Percentiles rank a stretch among this genome's conserved stretches.
Evolutionary conservation across 2,329 filamentous ascomycete species (phyloP).

Genomic region (Aspergillus quadrilineatus): DNA sequence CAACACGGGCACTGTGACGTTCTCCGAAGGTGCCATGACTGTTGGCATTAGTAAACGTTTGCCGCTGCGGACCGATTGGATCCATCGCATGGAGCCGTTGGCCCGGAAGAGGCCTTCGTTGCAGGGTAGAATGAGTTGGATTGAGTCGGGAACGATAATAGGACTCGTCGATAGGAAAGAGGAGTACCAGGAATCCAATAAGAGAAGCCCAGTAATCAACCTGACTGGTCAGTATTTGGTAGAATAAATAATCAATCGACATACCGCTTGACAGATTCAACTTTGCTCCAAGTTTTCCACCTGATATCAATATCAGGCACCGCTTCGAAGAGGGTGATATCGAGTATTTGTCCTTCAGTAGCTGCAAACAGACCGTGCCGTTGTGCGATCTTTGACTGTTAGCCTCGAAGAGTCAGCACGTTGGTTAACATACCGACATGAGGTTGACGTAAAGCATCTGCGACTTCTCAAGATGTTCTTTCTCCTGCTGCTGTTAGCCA

Average conservation of each 20-base stretch:
- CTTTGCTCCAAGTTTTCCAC: constrained; percentile 55
- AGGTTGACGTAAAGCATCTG: constrained; percentile 54
- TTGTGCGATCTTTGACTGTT: constrained; percentile 41
- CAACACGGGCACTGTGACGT: constrained; percentile 34
- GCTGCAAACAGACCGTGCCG: constrained; percentile 52
- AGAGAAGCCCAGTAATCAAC: constrained; percentile 49
- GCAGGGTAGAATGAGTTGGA: constrained; percentile 49
- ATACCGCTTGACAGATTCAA: constrained; percentile 52
- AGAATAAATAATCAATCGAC: background rate
- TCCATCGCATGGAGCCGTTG: constrained; percentile 38
- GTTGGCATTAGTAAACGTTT: constrained; percentile 36
- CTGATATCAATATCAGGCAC: constrained; percentile 46
- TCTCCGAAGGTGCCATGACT: constrained; percentile 37
- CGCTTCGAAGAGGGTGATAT: constrained; percentile 43
- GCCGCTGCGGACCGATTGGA: constrained; percentile 36
- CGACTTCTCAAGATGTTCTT: constrained; percentile 47
- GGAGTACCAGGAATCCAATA: constrained; percentile 51
- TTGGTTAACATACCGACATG: constrained; percentile 37
- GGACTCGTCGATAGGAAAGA: constrained; percentile 50
- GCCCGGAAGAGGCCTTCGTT: constrained; percentile 48
- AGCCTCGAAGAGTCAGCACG: background rate
- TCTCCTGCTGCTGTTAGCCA: constrained; percentile 31
- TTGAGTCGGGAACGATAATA: constrained; percentile 47
- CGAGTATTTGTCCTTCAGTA: constrained; percentile 45
- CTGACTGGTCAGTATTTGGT: constrained; percentile 20